phyloP scores from a whole-genome alignment of 768 basidiomycete species.

The Leccinum disarticulatum region DNA sequence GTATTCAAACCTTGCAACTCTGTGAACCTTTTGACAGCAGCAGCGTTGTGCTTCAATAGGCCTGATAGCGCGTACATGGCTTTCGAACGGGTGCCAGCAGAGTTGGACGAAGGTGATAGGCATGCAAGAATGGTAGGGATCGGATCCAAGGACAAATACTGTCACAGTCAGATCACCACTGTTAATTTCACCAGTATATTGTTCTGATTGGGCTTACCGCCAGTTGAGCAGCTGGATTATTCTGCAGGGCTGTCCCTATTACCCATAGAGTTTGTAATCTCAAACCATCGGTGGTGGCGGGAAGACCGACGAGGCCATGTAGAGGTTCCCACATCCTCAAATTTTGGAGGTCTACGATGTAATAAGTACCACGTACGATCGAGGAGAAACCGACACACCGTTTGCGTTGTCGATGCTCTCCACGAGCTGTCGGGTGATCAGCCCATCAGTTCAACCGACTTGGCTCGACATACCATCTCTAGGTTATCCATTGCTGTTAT shows the following conservation, averaged over 20 bases:
- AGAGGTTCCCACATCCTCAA: slow-evolving; percentile 80
- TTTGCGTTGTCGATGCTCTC: slow-evolving; percentile 93
- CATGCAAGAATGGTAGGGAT: slow-evolving; percentile 62
- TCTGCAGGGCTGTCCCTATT: slow-evolving; percentile 85
- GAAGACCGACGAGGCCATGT: slow-evolving; percentile 57
- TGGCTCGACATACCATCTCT: slow-evolving; percentile 68
- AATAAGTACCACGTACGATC: neutral
- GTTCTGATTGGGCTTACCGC: slow-evolving; percentile 46
- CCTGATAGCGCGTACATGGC: slow-evolving; percentile 82
- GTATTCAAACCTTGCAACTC: slow-evolving; percentile 61
- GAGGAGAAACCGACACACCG: slow-evolving; percentile 34
- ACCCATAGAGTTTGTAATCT: slow-evolving; percentile 79
- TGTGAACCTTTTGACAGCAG: slow-evolving; percentile 57
- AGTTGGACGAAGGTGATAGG: slow-evolving; percentile 52
- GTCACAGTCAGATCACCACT: neutral
- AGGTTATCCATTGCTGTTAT: slow-evolving; percentile 76
- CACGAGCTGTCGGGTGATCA: slow-evolving; percentile 52
- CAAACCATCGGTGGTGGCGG: slow-evolving; percentile 56
- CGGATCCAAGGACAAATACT: slow-evolving; percentile 69
- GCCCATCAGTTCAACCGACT: neutral
- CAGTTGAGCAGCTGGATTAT: slow-evolving; percentile 82
- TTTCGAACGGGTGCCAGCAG: slow-evolving; percentile 65
- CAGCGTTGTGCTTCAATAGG: slow-evolving; percentile 71
- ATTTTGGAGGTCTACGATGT: slow-evolving; percentile 62
- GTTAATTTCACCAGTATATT: slow-evolving; percentile 5